A percentile compares a stretch with the other conserved stretches of the same genome.
Conservation (phyloP, 139 green algal species). For the Chlamydomonas sp. region DNA sequence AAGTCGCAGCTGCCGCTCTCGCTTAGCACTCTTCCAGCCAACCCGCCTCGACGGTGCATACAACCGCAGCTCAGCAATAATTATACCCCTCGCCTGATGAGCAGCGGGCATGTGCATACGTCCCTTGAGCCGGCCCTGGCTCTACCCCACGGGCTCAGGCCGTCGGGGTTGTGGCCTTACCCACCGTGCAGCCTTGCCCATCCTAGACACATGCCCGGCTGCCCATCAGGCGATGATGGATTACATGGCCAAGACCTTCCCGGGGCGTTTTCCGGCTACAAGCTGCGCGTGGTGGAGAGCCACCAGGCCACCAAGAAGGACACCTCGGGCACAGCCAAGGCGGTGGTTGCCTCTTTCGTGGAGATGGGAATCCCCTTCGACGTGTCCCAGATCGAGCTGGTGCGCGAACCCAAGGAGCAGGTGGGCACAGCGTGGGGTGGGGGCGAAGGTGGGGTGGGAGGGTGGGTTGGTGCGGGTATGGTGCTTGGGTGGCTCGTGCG, state of each 20-base stretch:
- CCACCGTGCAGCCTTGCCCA: too few relatives aligned
- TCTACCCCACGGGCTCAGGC: too few relatives aligned
- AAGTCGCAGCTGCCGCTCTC: too few relatives aligned
- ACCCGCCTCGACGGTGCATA: too few relatives aligned
- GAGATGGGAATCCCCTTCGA: slow-evolving; percentile 85
- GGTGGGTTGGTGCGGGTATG: neutral
- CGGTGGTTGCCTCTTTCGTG: slow-evolving; percentile 89
- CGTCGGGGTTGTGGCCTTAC: too few relatives aligned
- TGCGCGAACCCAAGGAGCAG: slow-evolving; percentile 77
- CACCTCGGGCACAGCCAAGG: slow-evolving; percentile 90
- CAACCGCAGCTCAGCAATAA: too few relatives aligned
- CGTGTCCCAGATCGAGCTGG: slow-evolving; percentile 79
- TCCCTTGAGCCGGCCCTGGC: too few relatives aligned
- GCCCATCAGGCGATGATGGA: slow-evolving; percentile 96
- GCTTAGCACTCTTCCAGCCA: too few relatives aligned
- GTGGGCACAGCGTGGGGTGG: slow-evolving; percentile 68
- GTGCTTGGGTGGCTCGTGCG: too few relatives aligned
- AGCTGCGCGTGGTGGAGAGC: slow-evolving; percentile 90
- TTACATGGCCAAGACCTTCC: slow-evolving; percentile 91
- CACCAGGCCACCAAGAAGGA: slow-evolving; percentile 98
- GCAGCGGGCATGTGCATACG: too few relatives aligned
- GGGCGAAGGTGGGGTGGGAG: slow-evolving; percentile 55
- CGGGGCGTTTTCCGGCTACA: slow-evolving; percentile 95
- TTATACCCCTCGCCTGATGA: too few relatives aligned
- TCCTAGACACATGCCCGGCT: slow-evolving; percentile 57